phyloP scores from a whole-genome alignment of 345 rosid species.

The Camelina laxa region DNA sequence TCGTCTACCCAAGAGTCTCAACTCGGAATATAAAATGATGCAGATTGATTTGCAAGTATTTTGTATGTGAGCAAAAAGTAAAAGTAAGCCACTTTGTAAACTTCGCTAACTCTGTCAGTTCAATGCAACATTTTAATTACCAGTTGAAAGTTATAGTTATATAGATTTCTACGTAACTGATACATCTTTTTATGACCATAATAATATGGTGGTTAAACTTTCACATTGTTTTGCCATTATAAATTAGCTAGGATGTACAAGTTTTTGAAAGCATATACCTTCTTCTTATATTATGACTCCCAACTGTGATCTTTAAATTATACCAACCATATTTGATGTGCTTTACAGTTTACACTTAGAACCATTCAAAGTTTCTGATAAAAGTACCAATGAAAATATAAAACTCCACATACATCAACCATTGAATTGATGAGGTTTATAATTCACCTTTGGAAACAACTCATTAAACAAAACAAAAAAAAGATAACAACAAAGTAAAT shows the following conservation, averaged over 20 bases:
- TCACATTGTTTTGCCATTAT: neutral
- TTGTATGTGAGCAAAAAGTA: neutral
- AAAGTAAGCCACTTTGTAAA: neutral
- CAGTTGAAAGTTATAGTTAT: neutral
- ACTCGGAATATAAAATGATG: neutral
- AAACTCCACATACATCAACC: neutral
- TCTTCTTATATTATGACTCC: neutral
- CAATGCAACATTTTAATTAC: neutral
- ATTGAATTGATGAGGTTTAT: neutral
- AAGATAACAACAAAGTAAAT: neutral
- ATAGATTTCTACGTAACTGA: neutral
- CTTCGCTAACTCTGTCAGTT: neutral
- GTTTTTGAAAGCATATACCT: neutral
- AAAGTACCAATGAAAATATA: neutral
- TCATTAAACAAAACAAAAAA: no score
- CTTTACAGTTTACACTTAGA: neutral
- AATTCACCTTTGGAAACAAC: neutral
- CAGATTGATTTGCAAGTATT: neutral
- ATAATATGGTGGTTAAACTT: neutral
- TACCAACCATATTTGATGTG: neutral
- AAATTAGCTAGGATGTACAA: neutral
- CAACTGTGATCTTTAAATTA: neutral
- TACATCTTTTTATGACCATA: neutral
- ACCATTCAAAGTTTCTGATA: neutral
- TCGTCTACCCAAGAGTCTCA: neutral